These are phyloP conservation scores for Candida golubevii DNA, from an alignment of 805 yeast genomes.

Conservation along the genomic window DNA sequence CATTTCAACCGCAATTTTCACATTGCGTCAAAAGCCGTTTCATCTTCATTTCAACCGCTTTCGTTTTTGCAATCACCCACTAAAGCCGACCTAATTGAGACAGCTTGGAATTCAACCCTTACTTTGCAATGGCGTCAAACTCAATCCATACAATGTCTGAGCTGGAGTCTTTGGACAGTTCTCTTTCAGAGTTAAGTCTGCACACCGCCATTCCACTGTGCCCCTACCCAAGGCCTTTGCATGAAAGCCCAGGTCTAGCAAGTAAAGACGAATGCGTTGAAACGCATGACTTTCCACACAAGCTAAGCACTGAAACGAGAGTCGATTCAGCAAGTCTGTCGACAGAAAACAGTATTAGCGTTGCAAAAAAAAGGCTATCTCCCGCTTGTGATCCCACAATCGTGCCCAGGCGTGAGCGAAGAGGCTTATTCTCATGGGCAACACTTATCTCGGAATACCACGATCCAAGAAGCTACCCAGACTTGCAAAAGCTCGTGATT, in stretches of 20 bases:
- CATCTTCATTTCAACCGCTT: too few relatives aligned
- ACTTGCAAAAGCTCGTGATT: conserved; percentile 44
- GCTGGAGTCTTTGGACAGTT: conserved; percentile 9
- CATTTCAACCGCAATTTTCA: too few relatives aligned
- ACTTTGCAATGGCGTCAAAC: too few relatives aligned
- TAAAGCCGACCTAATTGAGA: too few relatives aligned
- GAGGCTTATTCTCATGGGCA: conserved; percentile 55
- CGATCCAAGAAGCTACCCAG: conserved; percentile 67
- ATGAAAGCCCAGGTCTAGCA: not conserved
- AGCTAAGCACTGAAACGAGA: too few relatives aligned
- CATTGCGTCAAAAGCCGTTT: too few relatives aligned
- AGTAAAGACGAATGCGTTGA: not conserved
- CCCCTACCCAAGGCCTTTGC: conserved; percentile 1
- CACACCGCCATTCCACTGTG: conserved; percentile 1
- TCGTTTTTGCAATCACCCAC: too few relatives aligned
- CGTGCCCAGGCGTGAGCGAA: conserved; percentile 31
- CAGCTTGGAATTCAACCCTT: too few relatives aligned
- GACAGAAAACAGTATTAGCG: too few relatives aligned
- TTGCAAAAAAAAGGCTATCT: too few relatives aligned
- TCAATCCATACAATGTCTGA: conserved; percentile 2
- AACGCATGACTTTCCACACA: not conserved
- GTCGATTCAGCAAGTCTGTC: too few relatives aligned
- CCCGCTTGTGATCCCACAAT: not conserved
- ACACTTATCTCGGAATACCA: conserved; percentile 64
- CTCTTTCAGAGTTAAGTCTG: conserved; percentile 8